phyloP scores from a whole-genome alignment of 1,284 basidiomycete genomes.

The Lentinula novae-zelandiae region DNA sequence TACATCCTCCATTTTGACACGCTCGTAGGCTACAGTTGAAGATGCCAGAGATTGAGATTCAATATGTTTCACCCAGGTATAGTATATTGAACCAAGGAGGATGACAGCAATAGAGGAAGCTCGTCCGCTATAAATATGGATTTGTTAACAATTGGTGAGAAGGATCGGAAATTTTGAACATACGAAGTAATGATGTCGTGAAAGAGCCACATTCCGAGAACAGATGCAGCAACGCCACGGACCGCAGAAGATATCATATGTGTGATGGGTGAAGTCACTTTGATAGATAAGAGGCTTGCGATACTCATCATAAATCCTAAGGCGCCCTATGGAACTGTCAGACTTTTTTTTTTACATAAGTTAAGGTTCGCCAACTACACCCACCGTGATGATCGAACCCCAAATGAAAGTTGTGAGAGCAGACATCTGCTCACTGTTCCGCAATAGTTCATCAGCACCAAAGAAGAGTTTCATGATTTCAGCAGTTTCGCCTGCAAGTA shows the following conservation, averaged over 20 bases:
- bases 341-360: neutral
- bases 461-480: conserved; percentile 58
- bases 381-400: conserved; percentile 71
- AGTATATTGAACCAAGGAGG: conserved; percentile 75
- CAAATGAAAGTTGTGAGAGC: conserved; percentile 66
- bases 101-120: conserved; percentile 77
- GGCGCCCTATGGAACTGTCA: conserved; percentile 47
- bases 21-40: conserved; percentile 30
- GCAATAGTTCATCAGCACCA: conserved; percentile 33
- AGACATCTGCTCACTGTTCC: conserved; percentile 35
- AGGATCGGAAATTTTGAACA: conserved; percentile 23
- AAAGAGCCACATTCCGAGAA: conserved; percentile 76
- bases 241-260: conserved; percentile 90
- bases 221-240: conserved; percentile 75
- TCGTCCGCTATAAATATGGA: conserved; percentile 55
- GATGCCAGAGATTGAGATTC: conserved; percentile 39
- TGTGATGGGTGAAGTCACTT: conserved; percentile 88
- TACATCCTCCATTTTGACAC: conserved; percentile 37
- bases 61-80: conserved; percentile 81
- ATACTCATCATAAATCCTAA: conserved; percentile 89
- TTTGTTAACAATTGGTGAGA: neutral
- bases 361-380: neutral
- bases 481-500: conserved; percentile 69
- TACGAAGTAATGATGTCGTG: conserved; percentile 70
- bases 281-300: conserved; percentile 85